Evolutionary conservation across 139 green algal species (phyloP).

Genomic region (Mesotaenium endlicherianum): DNA sequence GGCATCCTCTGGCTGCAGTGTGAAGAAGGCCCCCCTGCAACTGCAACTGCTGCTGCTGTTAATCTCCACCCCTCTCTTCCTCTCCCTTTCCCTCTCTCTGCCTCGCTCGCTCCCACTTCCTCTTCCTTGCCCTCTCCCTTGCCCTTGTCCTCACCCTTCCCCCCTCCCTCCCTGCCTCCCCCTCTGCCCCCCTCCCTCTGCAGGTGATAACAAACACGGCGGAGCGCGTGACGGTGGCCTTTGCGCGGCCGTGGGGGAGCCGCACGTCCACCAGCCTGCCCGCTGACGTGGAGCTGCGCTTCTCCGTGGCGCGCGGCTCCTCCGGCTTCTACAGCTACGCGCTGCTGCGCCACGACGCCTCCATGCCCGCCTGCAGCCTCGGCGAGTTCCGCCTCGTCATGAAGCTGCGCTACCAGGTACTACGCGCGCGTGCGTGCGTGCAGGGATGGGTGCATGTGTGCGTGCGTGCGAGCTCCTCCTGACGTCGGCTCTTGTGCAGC

Average conservation of each 20-base stretch:
- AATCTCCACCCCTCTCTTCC: too few species aligned
- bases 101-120: background rate
- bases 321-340: slow-evolving; percentile 28
- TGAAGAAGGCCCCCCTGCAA: too few species aligned
- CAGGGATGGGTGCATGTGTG: background rate
- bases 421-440: background rate
- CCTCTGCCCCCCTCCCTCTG: background rate
- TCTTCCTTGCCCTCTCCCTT: background rate
- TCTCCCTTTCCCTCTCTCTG: too few species aligned
- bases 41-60: too few species aligned
- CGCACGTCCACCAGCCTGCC: background rate
- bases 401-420: slow-evolving; percentile 14
- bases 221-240: slow-evolving; percentile 1
- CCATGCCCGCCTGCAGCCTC: background rate
- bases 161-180: background rate
- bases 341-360: background rate
- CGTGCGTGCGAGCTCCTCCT: background rate
- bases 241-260: background rate
- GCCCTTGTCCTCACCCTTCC: background rate
- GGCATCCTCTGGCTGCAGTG: too few species aligned
- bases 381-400: slow-evolving; percentile 24
- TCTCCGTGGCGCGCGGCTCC: background rate
- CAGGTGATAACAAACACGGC: background rate
- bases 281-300: slow-evolving; percentile 1
- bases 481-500: background rate